Percentiles rank a stretch among this genome's conserved stretches.
Conservation (phyloP, 352 stramenopile genomes). For the Lagenidium sp. region DNA sequence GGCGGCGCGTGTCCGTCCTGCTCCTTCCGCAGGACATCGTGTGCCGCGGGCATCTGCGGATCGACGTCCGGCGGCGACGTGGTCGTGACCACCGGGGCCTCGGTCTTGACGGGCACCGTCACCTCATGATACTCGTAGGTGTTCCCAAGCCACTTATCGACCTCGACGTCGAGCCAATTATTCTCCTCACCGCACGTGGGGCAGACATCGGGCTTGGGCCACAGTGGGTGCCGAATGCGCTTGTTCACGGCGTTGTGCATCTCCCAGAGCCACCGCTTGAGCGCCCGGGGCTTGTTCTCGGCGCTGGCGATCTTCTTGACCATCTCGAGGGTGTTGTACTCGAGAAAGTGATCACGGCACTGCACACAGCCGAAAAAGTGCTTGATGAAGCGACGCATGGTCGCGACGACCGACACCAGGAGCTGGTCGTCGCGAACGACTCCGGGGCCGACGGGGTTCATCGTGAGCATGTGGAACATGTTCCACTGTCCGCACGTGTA, state of each 20-base stretch:
- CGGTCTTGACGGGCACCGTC: constrained; percentile 18
- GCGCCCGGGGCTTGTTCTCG: constrained; percentile 50
- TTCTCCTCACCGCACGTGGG: constrained; percentile 52
- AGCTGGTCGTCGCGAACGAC: constrained; percentile 31
- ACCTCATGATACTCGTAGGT: constrained; percentile 60
- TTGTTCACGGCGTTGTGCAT: constrained; percentile 84
- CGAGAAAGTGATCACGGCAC: constrained; percentile 72
- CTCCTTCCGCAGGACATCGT: constrained; percentile 13
- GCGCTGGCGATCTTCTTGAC: constrained; percentile 55
- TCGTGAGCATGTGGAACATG: constrained; percentile 83
- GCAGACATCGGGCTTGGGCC: constrained; percentile 65
- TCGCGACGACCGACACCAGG: constrained; percentile 57
- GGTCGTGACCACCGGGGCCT: constrained; percentile 30
- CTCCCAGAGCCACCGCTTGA: constrained; percentile 78
- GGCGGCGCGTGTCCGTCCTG: constrained; percentile 2
- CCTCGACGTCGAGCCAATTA: constrained; percentile 54
- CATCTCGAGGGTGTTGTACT: constrained; percentile 58
- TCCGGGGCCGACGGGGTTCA: constrained; percentile 39
- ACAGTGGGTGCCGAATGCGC: constrained; percentile 60
- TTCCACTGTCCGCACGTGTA: constrained; percentile 84
- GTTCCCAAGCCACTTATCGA: constrained; percentile 66
- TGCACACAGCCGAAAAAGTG: constrained; percentile 79
- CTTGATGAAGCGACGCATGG: constrained; percentile 77
- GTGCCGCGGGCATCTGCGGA: not conserved
- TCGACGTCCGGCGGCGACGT: constrained; percentile 13